Conservation (phyloP, 169 alveolate species). For the Theileria annulata region DNA sequence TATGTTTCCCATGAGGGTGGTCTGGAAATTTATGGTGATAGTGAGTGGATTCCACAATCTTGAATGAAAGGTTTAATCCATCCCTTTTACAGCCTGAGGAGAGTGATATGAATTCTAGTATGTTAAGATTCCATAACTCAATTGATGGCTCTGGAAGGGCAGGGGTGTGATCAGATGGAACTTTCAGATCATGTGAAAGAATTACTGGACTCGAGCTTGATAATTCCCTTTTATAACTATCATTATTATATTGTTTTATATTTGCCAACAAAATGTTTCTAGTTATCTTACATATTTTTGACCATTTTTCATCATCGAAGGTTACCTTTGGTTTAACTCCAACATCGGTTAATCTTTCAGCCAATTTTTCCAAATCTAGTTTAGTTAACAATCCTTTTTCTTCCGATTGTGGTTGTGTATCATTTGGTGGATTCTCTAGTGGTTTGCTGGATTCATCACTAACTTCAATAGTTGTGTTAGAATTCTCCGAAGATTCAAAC, state of each 20-base stretch:
- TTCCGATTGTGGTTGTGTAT: neutral
- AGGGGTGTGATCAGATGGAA: neutral
- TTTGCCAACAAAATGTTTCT: slow-evolving; percentile 22
- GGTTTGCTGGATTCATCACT: neutral
- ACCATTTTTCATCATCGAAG: slow-evolving; percentile 35
- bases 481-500: slow-evolving; percentile 12
- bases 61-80: neutral
- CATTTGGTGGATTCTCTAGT: neutral
- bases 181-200: slow-evolving; percentile 6
- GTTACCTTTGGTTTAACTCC: neutral
- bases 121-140: slow-evolving; percentile 17
- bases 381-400: slow-evolving; percentile 10
- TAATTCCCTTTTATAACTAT: neutral
- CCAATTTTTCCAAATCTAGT: neutral
- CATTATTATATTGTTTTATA: slow-evolving; percentile 13
- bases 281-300: slow-evolving; percentile 37
- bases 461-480: neutral
- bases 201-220: slow-evolving; percentile 13
- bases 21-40: slow-evolving; percentile 10
- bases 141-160: slow-evolving; percentile 1
- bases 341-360: neutral
- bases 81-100: neutral
- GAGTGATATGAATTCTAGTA: slow-evolving; percentile 24
- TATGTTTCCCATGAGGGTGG: slow-evolving; percentile 9
- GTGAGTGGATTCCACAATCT: slow-evolving; percentile 15